Evolutionary conservation across 2,329 filamentous ascomycete species (phyloP), one percentile per base, ranked within the genome.

Genomic region (Penicillium sp.): DNA sequence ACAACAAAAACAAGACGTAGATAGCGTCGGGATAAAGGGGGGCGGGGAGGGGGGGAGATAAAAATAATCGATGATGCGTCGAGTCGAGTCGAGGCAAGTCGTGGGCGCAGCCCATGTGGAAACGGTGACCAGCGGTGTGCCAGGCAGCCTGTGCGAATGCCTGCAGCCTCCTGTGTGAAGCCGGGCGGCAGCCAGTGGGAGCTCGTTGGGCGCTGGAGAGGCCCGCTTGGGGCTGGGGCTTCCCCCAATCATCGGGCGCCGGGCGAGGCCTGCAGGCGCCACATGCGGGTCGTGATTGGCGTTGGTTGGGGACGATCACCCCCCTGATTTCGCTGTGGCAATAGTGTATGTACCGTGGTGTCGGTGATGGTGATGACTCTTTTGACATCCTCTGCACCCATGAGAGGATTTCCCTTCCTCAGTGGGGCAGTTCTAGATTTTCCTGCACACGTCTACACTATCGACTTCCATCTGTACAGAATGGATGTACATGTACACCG

Each of bases 11-110:
- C 33, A 43, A 34, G 39, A 40, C 29, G 36, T 23, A 20, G 21
- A 30, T 37, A 32, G 11, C 21, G 25, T 18, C n/a, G 38, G 27
- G 14, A 40, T 18, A 35, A 38, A 35, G 35, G 35, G 32, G 33
- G 25, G 30, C 16, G 36, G 33, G 36, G 29, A 8, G 31, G 26
- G 21, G 20, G 41, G 26, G 31, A 25, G 35, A 41, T 36, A 51
- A 49, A 46, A 51, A 51, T 47, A 40, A 43, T 51, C 48, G 38
- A 51, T 47, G 48, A 46, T 47, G 40, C 45, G n/a, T n/a, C n/a
- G n/a, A n/a, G 33, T 48, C 45, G 42, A 51, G 32, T 43, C 11
- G 33, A 36, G 30, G 21, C 7, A 11, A 25, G 21, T 39, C 19
- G 29, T 32, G 33, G 23, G 37, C 30, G 25, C 34, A n/a, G 25